Evolutionary conservation across 768 basidiomycete species (phyloP), one percentile per base, ranked within the genome.

Genomic region (Trichaptum fuscoviolaceum): DNA sequence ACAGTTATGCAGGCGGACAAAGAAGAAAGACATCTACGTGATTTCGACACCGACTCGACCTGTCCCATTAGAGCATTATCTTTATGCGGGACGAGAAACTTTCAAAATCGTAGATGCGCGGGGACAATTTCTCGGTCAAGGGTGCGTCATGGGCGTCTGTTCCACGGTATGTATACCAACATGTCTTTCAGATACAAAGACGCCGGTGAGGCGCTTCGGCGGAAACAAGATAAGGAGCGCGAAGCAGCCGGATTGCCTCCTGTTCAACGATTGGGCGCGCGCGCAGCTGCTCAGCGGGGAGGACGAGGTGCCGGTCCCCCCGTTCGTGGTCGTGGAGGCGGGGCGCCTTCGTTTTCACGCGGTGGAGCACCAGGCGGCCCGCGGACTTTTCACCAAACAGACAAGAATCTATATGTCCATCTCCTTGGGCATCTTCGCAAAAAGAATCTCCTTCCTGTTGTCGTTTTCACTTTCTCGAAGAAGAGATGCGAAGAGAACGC

Each of bases 1-100:
- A 59, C 27, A 57, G 26, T 64, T 17, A 18, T 59, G 35, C 70
- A 99, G 96, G 7, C 92, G 97, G 18, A 99, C 97, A 1, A 99
- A 99, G 81, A 96, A 95, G 83, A 99, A 98, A 76, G 95, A 99
- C 69, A 98, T 99, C 65, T 99, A 98, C 75, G 97, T 99, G 61
- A 99, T 99, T 69, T 96, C 93, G 9, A 99, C 97, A 0, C 87
- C 90, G 2, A 95, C 98, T 76, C 84, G 97, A 65, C 97, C 97
- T 0, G 97, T 99, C 7, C 97, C 97, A 6, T 83, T 99, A 64
- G 96, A 99, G 77, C 96, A 99, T 79, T 96, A 90, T 77, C 80
- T 99, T 2, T 99, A 97, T 77, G 94, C 96, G 6, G 93, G 95
- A n/a, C 84, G 89, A 66, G 95, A 97, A 58, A 80, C 90, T 72